Evolutionary conservation across 169 alveolate genomes (phyloP), one percentile per base, ranked within the genome.

Genomic region (Plasmodium inui): DNA sequence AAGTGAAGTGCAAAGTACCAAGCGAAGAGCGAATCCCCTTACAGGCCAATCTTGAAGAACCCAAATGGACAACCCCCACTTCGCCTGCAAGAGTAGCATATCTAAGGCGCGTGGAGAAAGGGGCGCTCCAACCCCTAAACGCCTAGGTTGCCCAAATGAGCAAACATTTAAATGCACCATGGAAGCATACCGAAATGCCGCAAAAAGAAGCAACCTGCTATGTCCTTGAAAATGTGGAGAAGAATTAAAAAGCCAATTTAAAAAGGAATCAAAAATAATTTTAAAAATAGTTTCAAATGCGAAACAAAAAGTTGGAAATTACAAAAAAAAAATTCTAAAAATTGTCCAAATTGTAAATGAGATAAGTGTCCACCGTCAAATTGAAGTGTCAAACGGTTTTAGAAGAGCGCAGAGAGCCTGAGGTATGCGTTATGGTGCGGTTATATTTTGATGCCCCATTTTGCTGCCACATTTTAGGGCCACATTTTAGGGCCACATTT

Each of bases 221-320:
- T 26, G 30, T 32, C 39, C 37, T 41, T 41, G 28, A 50, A 46
- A 34, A 44, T 37, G 28, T 50, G 70, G 37, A 74, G 72, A 32
- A 30, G n/a, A 30, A 61, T 55, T 57, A 55, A 83, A 83, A 67
- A 83, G 76, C 30, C n/a, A 19, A 28, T 30, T 14, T 83, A 61
- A 61, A 83, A 83, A 83, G 46, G 91, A 57, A 46, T 83, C 41
- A 30, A 76, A 74, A 76, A 70, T 74, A 73, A 74, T 39, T 76
- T 86, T 86, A 74, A 86, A 86, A 78, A 53, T 19, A 74, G 79
- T 26, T 76, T 74, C 39, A 32, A 41, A n/a, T 84, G 39, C 28
- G 19, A 86, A 53, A 86, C 93, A 86, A 86, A 86, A 53, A 53
- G 41, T 55, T 55, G 76, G 14, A 85, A 50, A 67, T 86, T 86